Evolutionary conservation across 2,329 filamentous ascomycete species (phyloP), one percentile per base, ranked within the genome.

Genomic region (Alternaria hordeiaustralica): DNA sequence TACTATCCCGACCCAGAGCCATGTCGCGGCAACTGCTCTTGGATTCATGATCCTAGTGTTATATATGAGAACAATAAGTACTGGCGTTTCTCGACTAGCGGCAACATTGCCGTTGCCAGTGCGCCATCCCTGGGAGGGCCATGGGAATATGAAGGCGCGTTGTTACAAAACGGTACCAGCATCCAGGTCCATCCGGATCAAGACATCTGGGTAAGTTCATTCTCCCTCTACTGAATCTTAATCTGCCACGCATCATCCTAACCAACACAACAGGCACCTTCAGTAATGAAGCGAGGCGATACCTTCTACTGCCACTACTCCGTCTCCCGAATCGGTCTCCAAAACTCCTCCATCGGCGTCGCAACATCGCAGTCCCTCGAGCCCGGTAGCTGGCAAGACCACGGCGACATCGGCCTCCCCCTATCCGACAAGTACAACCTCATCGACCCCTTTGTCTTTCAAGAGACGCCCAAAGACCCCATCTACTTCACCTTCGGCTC

Each of bases 251-350:
- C 10, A 3, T 20, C 20, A n/a, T 33, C 36, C 50, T 68, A 13
- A 68, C 21, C 6, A 33, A 21, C 6, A 20, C 15, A 13, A 36
- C 55, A 89, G 88, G 89, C 89, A 1, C 90, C 90, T 0, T 88
- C 91, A 62, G 84, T 89, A 15, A 76, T 80, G 33, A 79, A 85
- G n/a, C 81, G 90, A 10, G 84, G 84, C 65, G 80, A 77, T 50
- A 80, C 81, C 0, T 92, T 89, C 78, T 85, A 89, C 69, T 76
- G 86, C 18, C 90, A 89, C 82, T 90, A 91, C 75, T 82, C 86
- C 0, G 87, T 90, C 23, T 87, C 84, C 47, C 81, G 82, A 0
- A 88, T 88, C 59, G 88, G 88, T 0, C 85, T 83, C 0, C 87
- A 90, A 65, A 78, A 82, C 72, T 89, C 86, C 0, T 85, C 85